Evolutionary conservation across 345 rosid species (phyloP).

Genomic region (Arabidopsis thaliana): DNA sequence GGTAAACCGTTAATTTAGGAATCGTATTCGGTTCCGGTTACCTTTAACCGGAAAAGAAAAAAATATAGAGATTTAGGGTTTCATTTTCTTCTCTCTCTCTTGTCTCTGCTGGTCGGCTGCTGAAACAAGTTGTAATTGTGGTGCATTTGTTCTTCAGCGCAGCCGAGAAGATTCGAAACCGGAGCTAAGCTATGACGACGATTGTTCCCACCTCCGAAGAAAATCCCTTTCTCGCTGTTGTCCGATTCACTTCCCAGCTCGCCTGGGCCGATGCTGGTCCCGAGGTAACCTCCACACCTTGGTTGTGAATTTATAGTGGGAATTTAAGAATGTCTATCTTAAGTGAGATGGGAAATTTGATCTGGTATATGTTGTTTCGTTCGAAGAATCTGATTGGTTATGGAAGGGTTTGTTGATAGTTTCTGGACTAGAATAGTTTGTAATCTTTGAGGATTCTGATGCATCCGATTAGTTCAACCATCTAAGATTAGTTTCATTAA

Average conservation of each 20-base stretch:
- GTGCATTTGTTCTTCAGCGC: slow-evolving; percentile 38
- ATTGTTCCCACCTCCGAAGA: slow-evolving; percentile 96
- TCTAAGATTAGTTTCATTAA: not conserved
- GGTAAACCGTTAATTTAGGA: not conserved
- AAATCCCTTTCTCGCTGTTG: slow-evolving; percentile 86
- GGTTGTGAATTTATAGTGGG: not conserved
- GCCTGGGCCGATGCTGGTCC: slow-evolving; percentile 99
- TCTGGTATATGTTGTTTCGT: not conserved
- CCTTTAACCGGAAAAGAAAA: slow-evolving; percentile 22
- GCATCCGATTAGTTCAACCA: not conserved
- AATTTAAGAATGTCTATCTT: not conserved
- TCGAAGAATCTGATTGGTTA: slow-evolving; percentile 12
- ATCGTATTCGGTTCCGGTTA: slow-evolving; percentile 14
- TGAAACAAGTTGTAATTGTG: not conserved
- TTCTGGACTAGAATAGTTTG: not conserved
- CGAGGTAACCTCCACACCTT: slow-evolving; percentile 56
- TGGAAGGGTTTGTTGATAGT: not conserved
- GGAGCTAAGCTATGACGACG: slow-evolving; percentile 65
- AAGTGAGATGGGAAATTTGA: not conserved
- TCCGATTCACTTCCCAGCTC: slow-evolving; percentile 88
- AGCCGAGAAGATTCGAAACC: slow-evolving; percentile 35
- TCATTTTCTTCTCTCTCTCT: slow-evolving; percentile 32
- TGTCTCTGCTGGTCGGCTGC: slow-evolving; percentile 45
- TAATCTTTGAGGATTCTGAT: not conserved
- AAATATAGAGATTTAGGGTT: slow-evolving; percentile 30